These are phyloP conservation scores for Bruguiera hainesii DNA, from an alignment of 441 rosid genomes.

Conservation along the genomic window DNA sequence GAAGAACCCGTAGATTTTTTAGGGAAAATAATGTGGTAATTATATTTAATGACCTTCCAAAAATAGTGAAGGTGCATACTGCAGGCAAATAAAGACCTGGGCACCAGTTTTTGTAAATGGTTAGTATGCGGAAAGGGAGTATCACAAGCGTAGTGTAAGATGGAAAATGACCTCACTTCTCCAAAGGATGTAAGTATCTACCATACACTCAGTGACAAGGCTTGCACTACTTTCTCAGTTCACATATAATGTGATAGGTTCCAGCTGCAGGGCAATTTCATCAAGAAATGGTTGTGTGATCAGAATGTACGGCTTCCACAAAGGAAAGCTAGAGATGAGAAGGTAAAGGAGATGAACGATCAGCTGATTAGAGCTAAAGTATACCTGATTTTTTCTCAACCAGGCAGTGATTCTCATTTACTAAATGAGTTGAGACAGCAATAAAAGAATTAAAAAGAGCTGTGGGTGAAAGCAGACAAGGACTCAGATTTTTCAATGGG, in stretches of 20 bases:
- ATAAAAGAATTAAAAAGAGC: constrained; percentile 70
- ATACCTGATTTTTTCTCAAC: constrained; percentile 60
- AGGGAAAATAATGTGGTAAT: too few relatives aligned
- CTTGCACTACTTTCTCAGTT: background rate
- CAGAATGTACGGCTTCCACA: constrained; percentile 24
- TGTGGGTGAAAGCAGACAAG: constrained; percentile 48
- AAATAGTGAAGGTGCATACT: too few relatives aligned
- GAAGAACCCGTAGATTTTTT: too few relatives aligned
- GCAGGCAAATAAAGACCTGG: background rate
- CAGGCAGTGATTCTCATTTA: constrained; percentile 70
- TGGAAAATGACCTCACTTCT: background rate
- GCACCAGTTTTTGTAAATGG: background rate
- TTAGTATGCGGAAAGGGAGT: background rate
- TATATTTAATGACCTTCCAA: too few relatives aligned
- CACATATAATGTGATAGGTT: background rate
- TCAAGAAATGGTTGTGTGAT: constrained; percentile 27
- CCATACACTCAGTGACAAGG: background rate
- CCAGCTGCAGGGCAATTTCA: constrained; percentile 41
- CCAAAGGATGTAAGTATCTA: background rate
- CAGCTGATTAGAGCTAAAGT: constrained; percentile 74
- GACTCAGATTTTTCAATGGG: constrained; percentile 67
- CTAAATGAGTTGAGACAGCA: constrained; percentile 65
- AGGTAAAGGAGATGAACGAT: constrained; percentile 47
- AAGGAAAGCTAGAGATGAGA: too few relatives aligned
- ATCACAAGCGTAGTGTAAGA: too few relatives aligned